Conservation (phyloP, 768 basidiomycete genomes). For the Tephrocybe sp. region DNA sequence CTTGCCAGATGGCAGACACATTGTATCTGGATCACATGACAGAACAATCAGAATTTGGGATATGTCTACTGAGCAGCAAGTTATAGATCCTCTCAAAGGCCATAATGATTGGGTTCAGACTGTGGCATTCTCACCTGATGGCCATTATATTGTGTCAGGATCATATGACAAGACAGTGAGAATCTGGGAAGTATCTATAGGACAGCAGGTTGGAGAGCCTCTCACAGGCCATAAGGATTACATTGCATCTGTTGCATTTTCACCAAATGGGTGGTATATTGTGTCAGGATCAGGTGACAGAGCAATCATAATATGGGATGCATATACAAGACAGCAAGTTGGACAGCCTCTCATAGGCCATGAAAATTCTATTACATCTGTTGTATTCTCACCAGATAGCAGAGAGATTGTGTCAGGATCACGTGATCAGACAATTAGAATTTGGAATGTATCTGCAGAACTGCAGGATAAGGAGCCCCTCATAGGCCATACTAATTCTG, state of each 20-base stretch:
- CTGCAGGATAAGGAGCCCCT: neutral
- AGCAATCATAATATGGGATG: neutral
- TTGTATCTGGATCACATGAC: too few relatives aligned
- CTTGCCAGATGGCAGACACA: too few relatives aligned
- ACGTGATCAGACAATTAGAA: constrained; percentile 8
- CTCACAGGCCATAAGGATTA: constrained; percentile 11
- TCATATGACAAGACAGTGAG: constrained; percentile 13
- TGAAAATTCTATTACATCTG: neutral
- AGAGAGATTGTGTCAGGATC: constrained; percentile 18
- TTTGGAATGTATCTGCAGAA: constrained; percentile 15
- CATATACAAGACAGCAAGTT: neutral
- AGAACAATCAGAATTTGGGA: too few relatives aligned
- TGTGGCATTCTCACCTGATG: too few relatives aligned
- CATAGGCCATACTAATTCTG: constrained; percentile 4
- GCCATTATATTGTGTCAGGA: constrained; percentile 7
- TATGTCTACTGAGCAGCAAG: too few relatives aligned
- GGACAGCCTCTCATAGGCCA: neutral
- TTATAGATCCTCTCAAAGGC: too few relatives aligned
- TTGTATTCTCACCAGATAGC: constrained; percentile 21
- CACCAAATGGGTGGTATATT: neutral
- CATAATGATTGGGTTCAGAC: too few relatives aligned
- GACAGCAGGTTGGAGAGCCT: constrained; percentile 2
- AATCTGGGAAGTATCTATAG: neutral
- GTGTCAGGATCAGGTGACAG: neutral
- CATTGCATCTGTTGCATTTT: neutral